Evolutionary conservation across 495 filamentous ascomycete species (phyloP), one percentile per base, ranked within the genome.

Genomic region (Friedmanniomyces endolithicus): DNA sequence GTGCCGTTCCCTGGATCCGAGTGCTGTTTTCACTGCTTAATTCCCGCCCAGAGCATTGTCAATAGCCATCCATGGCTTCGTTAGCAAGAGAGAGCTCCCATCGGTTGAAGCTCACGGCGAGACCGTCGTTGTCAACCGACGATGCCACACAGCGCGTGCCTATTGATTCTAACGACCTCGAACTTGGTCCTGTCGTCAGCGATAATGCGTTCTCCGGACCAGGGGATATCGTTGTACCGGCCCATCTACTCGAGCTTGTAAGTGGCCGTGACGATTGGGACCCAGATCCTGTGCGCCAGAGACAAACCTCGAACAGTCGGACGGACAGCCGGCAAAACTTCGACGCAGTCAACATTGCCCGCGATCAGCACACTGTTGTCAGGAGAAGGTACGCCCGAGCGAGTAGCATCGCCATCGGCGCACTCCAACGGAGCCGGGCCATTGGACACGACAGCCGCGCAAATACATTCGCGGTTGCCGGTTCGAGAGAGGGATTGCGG

Each of bases 171-270:
- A 6, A 47, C 9, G 44, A 47, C 16, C 20, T 23, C 19, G 44
- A 29, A 8, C 44, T 47, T 3, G 20, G 44, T 6, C 6, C 20
- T 47, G 37, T 14, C 6, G 16, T 4, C 3, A 17, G 19, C 44
- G 44, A 29, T 22, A 16, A 29, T 14, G 6, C 24, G 6, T 47
- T 29, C 44, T 47, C 34, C 37, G 11, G n/a, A 40, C 3, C 37
- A 3, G 53, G 25, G n/a, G 27, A 56, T 29, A 35, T 56, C 12
- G 17, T 39, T 1, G 39, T 56, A 0, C 53, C 53, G 3, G 44
- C 53, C 11, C 53, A 56, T 29, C 34, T 56, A 6, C 43, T 56
- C 9, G 41, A 20, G 1, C 14, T 29, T 29, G 45, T 50, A 6
- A 39, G 23, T 43, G 25, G 24, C 29, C 11, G 34, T 2, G 2